Conservation (phyloP, 257 asterid species). For the Solanum virginianum region DNA sequence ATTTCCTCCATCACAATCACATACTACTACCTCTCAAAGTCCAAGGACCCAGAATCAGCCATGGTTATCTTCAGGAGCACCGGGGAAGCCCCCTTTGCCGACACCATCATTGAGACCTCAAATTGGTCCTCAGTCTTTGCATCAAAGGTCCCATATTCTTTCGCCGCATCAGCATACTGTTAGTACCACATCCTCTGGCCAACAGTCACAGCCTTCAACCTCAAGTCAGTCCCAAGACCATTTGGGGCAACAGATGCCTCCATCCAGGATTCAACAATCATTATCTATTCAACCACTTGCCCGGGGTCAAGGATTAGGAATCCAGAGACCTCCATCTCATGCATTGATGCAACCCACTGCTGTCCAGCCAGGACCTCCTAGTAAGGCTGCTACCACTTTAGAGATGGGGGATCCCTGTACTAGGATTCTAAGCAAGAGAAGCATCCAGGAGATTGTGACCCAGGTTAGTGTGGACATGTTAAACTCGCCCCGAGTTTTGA, state of each 20-base stretch:
- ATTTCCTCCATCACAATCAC: constrained; percentile 46
- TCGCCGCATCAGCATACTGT: constrained; percentile 45
- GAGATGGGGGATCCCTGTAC: constrained; percentile 54
- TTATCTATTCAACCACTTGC: constrained; percentile 50
- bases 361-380: constrained; percentile 20
- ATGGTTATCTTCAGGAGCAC: constrained; percentile 67
- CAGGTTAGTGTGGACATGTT: constrained; percentile 35
- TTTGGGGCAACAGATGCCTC: constrained; percentile 38
- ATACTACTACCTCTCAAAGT: constrained; percentile 43
- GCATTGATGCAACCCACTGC: constrained; percentile 30
- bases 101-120: constrained; percentile 58
- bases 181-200: constrained; percentile 26
- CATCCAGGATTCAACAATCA: constrained; percentile 48
- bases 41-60: constrained; percentile 60
- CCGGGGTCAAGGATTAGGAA: constrained; percentile 47
- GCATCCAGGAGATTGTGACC: constrained; percentile 67
- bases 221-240: constrained; percentile 49
- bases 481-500: neutral
- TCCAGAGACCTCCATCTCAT: constrained; percentile 45
- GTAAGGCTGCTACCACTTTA: constrained; percentile 22
- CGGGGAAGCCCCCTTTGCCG: constrained; percentile 72
- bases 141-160: constrained; percentile 50
- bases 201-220: constrained; percentile 41
- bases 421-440: constrained; percentile 64
- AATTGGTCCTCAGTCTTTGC: constrained; percentile 43